Percentiles rank a stretch among this genome's conserved stretches.
These are phyloP conservation scores for Fusarium devonianum DNA, from an alignment of 2,329 filamentous ascomycete species.

Conservation along the genomic window DNA sequence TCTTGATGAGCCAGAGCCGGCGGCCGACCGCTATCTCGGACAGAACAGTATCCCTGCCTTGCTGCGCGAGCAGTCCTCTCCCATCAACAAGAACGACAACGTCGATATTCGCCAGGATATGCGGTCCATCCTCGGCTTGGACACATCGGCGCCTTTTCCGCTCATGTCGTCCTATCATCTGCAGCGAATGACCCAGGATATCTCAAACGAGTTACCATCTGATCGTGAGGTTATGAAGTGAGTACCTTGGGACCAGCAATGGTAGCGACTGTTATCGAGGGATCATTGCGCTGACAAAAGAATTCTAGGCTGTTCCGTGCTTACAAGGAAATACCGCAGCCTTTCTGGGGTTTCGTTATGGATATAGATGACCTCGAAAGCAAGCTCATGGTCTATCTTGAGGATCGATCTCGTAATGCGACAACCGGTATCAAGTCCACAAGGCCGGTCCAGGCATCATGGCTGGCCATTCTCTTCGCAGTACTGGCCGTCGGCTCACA, in stretches of 20 bases:
- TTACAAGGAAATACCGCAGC: conserved; percentile 72
- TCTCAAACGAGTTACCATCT: conserved; percentile 67
- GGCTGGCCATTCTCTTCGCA: conserved; percentile 71
- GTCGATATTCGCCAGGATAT: conserved; percentile 70
- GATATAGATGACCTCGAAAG: conserved; percentile 72
- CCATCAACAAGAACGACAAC: conserved; percentile 59
- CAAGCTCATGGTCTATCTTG: conserved; percentile 69
- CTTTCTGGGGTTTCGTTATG: conserved; percentile 72
- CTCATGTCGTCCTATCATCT: conserved; percentile 71
- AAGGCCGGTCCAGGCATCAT: conserved; percentile 66
- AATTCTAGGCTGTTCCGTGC: conserved; percentile 67
- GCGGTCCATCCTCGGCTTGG: conserved; percentile 69
- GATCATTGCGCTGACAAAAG: conserved; percentile 10
- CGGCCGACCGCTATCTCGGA: conserved; percentile 67
- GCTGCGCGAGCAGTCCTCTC: conserved; percentile 65
- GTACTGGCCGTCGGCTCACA: conserved; percentile 71
- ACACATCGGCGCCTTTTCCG: conserved; percentile 71
- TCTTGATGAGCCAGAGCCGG: conserved; percentile 62
- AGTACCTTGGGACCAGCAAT: conserved; percentile 36
- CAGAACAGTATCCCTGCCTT: conserved; percentile 74
- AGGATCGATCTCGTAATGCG: conserved; percentile 66
- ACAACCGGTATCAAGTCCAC: conserved; percentile 54
- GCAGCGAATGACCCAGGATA: conserved; percentile 66
- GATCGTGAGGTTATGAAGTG: conserved; percentile 73
- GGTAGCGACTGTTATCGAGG: neutral